Conservation (phyloP, 2,329 filamentous ascomycete species). For the Juglanconis oblonga region DNA sequence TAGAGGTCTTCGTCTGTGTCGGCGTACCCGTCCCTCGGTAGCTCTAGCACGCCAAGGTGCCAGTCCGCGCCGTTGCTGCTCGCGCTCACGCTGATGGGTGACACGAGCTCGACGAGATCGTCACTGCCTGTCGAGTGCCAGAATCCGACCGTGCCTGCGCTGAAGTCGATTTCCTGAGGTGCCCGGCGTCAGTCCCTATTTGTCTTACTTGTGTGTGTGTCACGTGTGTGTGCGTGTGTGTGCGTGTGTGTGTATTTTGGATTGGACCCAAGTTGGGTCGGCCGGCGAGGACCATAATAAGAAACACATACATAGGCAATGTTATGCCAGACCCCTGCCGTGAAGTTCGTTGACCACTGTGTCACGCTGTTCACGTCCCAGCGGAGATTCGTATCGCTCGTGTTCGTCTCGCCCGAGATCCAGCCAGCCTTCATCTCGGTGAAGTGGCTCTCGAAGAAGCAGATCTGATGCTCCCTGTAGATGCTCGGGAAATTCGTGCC, state of each 20-base stretch:
- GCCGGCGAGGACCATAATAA: too few relatives aligned
- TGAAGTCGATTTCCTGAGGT: conserved; percentile 68
- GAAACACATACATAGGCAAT: too few relatives aligned
- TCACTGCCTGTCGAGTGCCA: conserved; percentile 63
- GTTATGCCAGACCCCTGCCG: conserved; percentile 66
- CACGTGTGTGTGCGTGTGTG: too few relatives aligned
- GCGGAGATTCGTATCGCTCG: conserved; percentile 47
- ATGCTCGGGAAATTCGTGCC: conserved; percentile 55
- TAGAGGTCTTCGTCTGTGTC: conserved; percentile 61
- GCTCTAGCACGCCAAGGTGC: conserved; percentile 65
- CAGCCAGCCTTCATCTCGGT: conserved; percentile 67
- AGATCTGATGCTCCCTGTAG: conserved; percentile 61
- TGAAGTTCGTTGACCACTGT: conserved; percentile 51
- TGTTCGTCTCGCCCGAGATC: conserved; percentile 39
- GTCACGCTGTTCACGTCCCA: conserved; percentile 58
- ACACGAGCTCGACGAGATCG: conserved; percentile 52
- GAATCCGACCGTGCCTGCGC: conserved; percentile 55
- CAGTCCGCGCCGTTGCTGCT: conserved; percentile 65
- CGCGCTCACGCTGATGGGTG: conserved; percentile 53
- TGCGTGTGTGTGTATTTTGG: too few relatives aligned
- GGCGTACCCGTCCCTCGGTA: conserved; percentile 51
- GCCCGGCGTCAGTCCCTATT: conserved; percentile 29
- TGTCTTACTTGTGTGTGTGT: too few relatives aligned
- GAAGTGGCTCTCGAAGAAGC: conserved; percentile 63
- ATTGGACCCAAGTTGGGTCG: too few relatives aligned